Conservation (phyloP, 2,329 filamentous ascomycete genomes). For the Ceratocystiopsis minuta region DNA sequence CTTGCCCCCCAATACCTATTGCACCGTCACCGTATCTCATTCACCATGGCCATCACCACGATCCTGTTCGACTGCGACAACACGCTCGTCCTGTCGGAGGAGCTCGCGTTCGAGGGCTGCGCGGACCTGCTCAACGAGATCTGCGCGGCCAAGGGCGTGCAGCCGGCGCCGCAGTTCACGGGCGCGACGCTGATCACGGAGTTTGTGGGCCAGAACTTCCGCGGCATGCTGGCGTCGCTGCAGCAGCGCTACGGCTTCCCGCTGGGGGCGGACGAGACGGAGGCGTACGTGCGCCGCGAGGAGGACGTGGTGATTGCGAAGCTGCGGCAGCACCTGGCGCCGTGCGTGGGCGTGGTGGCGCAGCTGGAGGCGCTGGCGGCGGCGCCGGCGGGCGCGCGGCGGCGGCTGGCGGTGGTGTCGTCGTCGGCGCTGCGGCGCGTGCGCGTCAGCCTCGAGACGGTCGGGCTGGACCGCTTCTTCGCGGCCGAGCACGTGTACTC, state of each 20-base stretch:
- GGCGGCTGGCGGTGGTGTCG: slow-evolving; percentile 63
- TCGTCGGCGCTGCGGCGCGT: slow-evolving; percentile 66
- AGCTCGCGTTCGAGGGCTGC: slow-evolving; percentile 79
- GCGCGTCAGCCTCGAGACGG: slow-evolving; percentile 59
- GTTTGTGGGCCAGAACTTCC: slow-evolving; percentile 90
- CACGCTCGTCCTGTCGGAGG: slow-evolving; percentile 82
- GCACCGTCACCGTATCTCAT: no score
- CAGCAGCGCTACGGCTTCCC: slow-evolving; percentile 59
- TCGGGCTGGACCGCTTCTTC: slow-evolving; percentile 67
- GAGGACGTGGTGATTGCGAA: slow-evolving; percentile 72
- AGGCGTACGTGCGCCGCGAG: slow-evolving; percentile 57
- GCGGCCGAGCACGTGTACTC: slow-evolving; percentile 56
- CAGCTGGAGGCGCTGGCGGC: slow-evolving; percentile 47
- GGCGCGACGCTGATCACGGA: slow-evolving; percentile 62
- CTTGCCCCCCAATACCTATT: not conserved
- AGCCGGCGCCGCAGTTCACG: slow-evolving; percentile 45
- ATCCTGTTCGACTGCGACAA: slow-evolving; percentile 72
- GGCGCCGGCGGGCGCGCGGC: slow-evolving; percentile 37
- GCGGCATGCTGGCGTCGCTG: slow-evolving; percentile 68
- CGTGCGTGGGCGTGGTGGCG: slow-evolving; percentile 50
- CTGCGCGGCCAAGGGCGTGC: slow-evolving; percentile 43
- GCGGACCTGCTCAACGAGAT: slow-evolving; percentile 80
- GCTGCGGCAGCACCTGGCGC: slow-evolving; percentile 46
- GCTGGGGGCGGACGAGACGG: slow-evolving; percentile 48
- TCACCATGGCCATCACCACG: slow-evolving; percentile 33